Conservation (phyloP, 768 basidiomycete species). For the Panus rudis region DNA sequence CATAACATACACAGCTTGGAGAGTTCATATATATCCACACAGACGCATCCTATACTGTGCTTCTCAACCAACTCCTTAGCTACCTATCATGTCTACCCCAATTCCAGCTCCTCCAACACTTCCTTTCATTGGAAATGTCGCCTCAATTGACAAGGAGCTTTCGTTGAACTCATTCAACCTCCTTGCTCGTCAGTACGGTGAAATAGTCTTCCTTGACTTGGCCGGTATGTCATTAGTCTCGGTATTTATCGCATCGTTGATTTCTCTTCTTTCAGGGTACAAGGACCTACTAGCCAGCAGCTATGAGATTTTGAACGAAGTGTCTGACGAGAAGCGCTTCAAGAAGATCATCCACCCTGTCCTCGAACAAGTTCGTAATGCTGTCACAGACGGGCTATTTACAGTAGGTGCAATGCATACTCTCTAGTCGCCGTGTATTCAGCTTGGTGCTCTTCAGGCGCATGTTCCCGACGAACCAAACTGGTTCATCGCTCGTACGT, state of each 20-base stretch:
- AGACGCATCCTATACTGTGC: too few species aligned
- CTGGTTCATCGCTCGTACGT: conserved; percentile 40
- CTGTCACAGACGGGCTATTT: conserved; percentile 36
- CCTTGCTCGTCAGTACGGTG: conserved; percentile 15
- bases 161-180: conserved; percentile 27
- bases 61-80: too few species aligned
- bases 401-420: conserved; percentile 19
- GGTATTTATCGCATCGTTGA: too few species aligned
- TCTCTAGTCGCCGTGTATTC: too few species aligned
- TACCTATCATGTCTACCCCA: conserved; percentile 29
- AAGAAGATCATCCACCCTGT: conserved; percentile 29
- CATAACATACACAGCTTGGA: too few species aligned
- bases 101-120: conserved; percentile 36
- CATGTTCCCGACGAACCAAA: conserved; percentile 32
- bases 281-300: conserved; percentile 26
- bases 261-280: conserved; percentile 7
- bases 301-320: conserved; percentile 33
- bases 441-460: too few species aligned
- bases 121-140: conserved; percentile 35
- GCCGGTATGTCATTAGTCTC: conserved; percentile 17
- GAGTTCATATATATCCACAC: too few species aligned
- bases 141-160: conserved; percentile 28
- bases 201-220: conserved; percentile 10
- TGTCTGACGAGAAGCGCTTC: conserved; percentile 37
- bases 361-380: conserved; percentile 28